These are phyloP conservation scores for Suzukiozyma palmioleophila DNA, from an alignment of 1,139 yeast genomes.

Conservation along the genomic window DNA sequence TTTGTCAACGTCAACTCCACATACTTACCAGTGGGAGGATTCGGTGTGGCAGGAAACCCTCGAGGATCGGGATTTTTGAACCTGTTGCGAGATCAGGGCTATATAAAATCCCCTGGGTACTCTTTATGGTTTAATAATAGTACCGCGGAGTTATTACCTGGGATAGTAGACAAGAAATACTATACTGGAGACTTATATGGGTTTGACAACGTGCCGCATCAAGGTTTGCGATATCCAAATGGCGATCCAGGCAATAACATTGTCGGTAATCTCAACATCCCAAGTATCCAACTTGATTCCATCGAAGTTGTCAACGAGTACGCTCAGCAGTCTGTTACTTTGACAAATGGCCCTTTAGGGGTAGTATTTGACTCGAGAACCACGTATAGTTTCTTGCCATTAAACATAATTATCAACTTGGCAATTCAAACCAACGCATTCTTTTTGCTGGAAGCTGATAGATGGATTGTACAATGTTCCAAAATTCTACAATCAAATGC, in stretches of 20 bases:
- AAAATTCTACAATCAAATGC: conserved; percentile 39
- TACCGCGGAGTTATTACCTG: conserved; percentile 48
- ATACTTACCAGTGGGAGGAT: conserved; percentile 25
- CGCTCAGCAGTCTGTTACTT: conserved; percentile 30
- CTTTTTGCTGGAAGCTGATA: conserved; percentile 43
- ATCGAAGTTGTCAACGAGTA: conserved; percentile 44
- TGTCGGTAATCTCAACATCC: conserved; percentile 28
- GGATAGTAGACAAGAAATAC: conserved; percentile 49
- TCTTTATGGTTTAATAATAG: conserved; percentile 45
- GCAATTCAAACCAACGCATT: conserved; percentile 75
- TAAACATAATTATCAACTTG: conserved; percentile 53
- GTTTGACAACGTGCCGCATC: conserved; percentile 44
- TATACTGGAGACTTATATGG: conserved; percentile 43
- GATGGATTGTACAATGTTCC: conserved; percentile 72
- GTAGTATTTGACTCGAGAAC: conserved; percentile 61
- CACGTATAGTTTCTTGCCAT: conserved; percentile 53
- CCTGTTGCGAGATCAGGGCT: conserved; percentile 22
- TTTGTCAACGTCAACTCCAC: conserved; percentile 25
- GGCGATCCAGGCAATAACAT: conserved; percentile 19
- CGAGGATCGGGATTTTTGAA: conserved; percentile 41
- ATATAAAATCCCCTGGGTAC: conserved; percentile 47
- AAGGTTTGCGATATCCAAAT: conserved; percentile 22
- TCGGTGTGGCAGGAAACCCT: conserved; percentile 50
- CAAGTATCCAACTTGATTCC: conserved; percentile 55
- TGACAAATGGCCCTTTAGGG: conserved; percentile 39